Evolutionary conservation across 23 red algal genomes (phyloP).

Genomic region (Agarophyton chilense): DNA sequence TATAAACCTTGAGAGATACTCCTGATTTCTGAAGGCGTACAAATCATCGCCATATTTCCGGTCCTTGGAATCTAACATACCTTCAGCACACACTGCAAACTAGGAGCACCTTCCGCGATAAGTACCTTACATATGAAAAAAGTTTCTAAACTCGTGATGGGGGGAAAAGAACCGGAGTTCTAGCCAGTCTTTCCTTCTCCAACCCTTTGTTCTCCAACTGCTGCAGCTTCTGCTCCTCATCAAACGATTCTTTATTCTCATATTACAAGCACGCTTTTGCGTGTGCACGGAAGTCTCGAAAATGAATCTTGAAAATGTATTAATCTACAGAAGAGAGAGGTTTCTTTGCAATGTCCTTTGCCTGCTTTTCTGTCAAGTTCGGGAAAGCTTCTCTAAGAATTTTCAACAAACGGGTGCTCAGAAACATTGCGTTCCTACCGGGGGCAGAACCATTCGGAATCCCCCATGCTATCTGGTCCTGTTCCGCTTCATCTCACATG

Average conservation of each 20-base stretch:
- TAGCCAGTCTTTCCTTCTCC: conserved; percentile 69
- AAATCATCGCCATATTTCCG: too few relatives aligned
- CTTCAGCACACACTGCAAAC: neutral
- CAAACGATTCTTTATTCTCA: conserved; percentile 94
- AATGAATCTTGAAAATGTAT: conserved; percentile 92
- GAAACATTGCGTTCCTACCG: conserved; percentile 58
- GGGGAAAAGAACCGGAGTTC: conserved; percentile 62
- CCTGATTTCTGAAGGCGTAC: neutral
- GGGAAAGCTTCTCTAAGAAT: conserved; percentile 85
- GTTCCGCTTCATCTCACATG: conserved; percentile 69
- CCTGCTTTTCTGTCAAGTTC: conserved; percentile 75
- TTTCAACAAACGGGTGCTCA: conserved; percentile 73
- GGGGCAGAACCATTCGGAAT: conserved; percentile 60
- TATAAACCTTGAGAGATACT: neutral
- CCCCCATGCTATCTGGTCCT: conserved; percentile 44
- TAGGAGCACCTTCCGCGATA: neutral
- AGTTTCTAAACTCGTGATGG: conserved; percentile 9
- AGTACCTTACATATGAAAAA: neutral
- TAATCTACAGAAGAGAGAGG: conserved; percentile 79
- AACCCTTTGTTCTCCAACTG: conserved; percentile 63
- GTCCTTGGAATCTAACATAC: too few relatives aligned
- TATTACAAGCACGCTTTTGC: conserved; percentile 89
- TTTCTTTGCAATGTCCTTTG: conserved; percentile 73
- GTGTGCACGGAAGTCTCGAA: conserved; percentile 95
- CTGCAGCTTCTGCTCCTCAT: conserved; percentile 84